phyloP scores from a whole-genome alignment of 768 basidiomycete genomes.

The Psilocybe subaeruginosa region DNA sequence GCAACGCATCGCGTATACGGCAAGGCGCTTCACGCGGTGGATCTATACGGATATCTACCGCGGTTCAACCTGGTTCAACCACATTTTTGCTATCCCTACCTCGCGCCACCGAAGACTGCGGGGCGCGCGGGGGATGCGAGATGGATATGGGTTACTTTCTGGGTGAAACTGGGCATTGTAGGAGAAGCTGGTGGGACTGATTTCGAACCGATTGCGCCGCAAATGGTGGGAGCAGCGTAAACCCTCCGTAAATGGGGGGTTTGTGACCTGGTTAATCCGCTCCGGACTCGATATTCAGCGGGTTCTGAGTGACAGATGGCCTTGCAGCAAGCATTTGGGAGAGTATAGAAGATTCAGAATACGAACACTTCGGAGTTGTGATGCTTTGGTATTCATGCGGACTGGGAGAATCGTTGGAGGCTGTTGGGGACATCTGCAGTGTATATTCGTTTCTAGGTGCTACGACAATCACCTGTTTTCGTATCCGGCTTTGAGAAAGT shows the following conservation, averaged over 20 bases:
- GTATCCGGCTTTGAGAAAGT: no score
- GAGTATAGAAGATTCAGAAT: no score
- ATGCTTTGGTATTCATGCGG: no score
- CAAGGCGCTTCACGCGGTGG: not conserved
- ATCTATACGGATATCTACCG: not conserved
- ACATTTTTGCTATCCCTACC: not conserved
- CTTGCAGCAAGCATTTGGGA: not conserved
- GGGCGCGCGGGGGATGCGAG: not conserved
- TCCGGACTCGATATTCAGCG: not conserved
- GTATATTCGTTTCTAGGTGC: no score
- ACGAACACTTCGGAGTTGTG: no score
- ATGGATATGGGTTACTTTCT: not conserved
- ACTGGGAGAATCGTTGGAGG: no score
- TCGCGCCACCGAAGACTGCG: not conserved
- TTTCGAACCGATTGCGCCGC: slow-evolving; percentile 1
- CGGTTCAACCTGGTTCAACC: not conserved
- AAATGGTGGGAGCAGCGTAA: slow-evolving; percentile 4
- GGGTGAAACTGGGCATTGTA: not conserved
- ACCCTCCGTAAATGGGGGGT: slow-evolving; percentile 1
- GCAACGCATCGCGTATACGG: not conserved
- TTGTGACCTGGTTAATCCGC: no score
- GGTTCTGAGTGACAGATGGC: not conserved
- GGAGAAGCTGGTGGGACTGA: not conserved
- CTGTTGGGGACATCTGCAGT: no score
- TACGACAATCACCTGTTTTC: no score